Evolutionary conservation across 305 asterid genomes (phyloP).

Genomic region (Striga hermonthica): DNA sequence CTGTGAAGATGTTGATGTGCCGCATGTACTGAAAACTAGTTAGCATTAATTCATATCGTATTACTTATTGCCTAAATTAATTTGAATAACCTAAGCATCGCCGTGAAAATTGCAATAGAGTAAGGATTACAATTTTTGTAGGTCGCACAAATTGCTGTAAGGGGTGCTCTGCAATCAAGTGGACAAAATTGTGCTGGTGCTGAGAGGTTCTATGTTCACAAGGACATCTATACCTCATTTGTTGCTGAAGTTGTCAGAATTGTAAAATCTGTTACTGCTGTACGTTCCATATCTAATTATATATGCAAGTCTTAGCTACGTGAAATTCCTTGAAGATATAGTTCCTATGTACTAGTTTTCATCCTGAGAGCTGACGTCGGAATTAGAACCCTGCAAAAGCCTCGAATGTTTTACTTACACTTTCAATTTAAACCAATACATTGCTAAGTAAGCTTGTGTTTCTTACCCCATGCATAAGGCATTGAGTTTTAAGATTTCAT

Average conservation of each 20-base stretch:
- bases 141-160: conserved; percentile 98
- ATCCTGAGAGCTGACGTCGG: conserved; percentile 12
- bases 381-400: conserved; percentile 3
- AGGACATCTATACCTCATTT: conserved; percentile 68
- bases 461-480: no score
- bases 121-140: conserved; percentile 36
- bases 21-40: conserved; percentile 55
- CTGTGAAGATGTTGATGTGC: conserved; percentile 88
- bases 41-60: conserved; percentile 25
- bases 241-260: conserved; percentile 92
- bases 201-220: conserved; percentile 95
- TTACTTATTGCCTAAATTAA: conserved; percentile 20
- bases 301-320: conserved; percentile 1
- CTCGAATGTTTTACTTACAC: neutral
- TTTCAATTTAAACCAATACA: conserved; percentile 1
- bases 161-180: conserved; percentile 94
- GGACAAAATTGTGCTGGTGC: conserved; percentile 99
- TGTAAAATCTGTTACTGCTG: conserved; percentile 90
- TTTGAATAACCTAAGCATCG: conserved; percentile 23
- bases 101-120: conserved; percentile 23
- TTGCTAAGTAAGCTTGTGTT: no score
- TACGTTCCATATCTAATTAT: conserved; percentile 41
- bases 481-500: neutral
- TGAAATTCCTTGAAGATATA: conserved; percentile 1
- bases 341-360: neutral